A percentile compares a stretch with the other conserved stretches of the same genome.
Conservation (phyloP, 208 protist genomes). For the Crithidia brevicula region DNA sequence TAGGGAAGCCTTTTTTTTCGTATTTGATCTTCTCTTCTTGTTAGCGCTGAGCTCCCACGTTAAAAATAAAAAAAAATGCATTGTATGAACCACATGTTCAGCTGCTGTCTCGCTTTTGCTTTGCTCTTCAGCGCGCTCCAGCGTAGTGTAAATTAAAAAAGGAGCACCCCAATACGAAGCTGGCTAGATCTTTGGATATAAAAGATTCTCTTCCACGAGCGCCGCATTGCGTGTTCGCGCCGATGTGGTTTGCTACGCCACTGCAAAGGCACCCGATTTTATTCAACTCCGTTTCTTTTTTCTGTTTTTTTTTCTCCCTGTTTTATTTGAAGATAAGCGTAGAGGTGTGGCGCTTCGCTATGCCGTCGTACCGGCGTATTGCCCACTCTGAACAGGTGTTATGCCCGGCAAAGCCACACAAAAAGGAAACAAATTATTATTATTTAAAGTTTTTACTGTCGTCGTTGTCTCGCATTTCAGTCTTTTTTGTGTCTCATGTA, state of each 20-base stretch:
- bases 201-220: too few relatives aligned
- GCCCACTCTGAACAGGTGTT: too few relatives aligned
- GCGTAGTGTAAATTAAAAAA: neutral
- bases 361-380: too few relatives aligned
- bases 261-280: neutral
- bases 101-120: too few relatives aligned
- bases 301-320: neutral
- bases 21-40: constrained; percentile 14
- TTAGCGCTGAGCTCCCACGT: too few relatives aligned
- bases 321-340: too few relatives aligned
- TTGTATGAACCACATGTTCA: too few relatives aligned
- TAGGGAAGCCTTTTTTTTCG: constrained; percentile 25
- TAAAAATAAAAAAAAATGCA: too few relatives aligned
- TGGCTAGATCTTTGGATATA: neutral
- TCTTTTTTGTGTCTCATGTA: neutral
- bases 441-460: neutral
- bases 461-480: neutral
- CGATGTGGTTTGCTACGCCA: neutral
- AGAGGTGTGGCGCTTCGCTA: too few relatives aligned
- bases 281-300: neutral
- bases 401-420: too few relatives aligned
- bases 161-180: too few relatives aligned
- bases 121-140: neutral
- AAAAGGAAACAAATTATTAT: too few relatives aligned
- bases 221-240: neutral